A percentile compares a stretch with the other conserved stretches of the same genome.
These are phyloP conservation scores for Dioscorea alata DNA, from an alignment of 106 monocot genomes.

Conservation along the genomic window DNA sequence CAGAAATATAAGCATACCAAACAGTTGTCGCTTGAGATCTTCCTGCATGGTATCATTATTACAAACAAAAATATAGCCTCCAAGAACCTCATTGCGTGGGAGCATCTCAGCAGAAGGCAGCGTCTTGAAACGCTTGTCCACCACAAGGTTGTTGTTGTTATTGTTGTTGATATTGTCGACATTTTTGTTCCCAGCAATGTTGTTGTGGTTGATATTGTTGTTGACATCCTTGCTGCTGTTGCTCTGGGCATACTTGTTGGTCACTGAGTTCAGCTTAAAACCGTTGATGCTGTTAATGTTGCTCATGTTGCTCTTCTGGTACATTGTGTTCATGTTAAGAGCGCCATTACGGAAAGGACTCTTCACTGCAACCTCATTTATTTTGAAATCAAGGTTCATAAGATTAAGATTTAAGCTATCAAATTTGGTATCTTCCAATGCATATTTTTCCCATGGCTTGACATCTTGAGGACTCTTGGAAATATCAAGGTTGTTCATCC, in stretches of 20 bases:
- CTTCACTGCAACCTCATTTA: constrained; percentile 58
- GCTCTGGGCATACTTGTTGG: constrained; percentile 15
- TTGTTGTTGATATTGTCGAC: constrained; percentile 20
- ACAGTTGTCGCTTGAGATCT: constrained; percentile 80
- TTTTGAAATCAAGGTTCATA: constrained; percentile 65
- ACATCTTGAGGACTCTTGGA: constrained; percentile 29
- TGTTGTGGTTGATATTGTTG: constrained; percentile 12
- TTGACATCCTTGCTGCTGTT: constrained; percentile 31
- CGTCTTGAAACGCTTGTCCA: constrained; percentile 77
- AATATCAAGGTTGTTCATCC: constrained; percentile 62
- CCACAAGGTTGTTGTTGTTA: constrained; percentile 22
- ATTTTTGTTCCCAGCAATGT: constrained; percentile 16
- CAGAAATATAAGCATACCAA: constrained; percentile 46
- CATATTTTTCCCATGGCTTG: constrained; percentile 58
- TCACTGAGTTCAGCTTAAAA: constrained; percentile 52
- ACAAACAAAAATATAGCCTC: constrained; percentile 90
- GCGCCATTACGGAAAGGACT: constrained; percentile 22
- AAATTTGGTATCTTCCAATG: constrained; percentile 51
- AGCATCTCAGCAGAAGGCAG: constrained; percentile 80
- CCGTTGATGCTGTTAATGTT: constrained; percentile 25
- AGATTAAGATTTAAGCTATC: constrained; percentile 46
- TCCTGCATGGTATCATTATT: constrained; percentile 93
- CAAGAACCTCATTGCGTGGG: constrained; percentile 74
- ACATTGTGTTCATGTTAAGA: constrained; percentile 41
- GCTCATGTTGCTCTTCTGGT: constrained; percentile 44